Conservation (phyloP, 352 stramenopile species). For the Pythium biforme region DNA sequence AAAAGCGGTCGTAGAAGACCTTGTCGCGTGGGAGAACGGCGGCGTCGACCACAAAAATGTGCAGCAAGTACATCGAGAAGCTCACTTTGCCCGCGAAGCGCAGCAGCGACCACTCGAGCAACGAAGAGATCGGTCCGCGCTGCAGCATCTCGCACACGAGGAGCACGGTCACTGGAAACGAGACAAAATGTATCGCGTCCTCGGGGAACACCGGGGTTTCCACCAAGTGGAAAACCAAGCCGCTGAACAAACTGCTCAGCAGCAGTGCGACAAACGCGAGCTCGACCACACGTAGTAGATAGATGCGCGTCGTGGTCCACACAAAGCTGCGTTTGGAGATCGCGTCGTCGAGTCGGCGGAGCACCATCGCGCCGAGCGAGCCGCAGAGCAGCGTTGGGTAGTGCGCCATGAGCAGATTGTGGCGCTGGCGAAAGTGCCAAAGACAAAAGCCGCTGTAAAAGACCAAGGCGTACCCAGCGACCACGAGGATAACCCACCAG, state of each 20-base stretch:
- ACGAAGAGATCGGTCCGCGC: conserved; percentile 24
- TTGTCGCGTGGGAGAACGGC: conserved; percentile 24
- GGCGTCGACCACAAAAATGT: conserved; percentile 43
- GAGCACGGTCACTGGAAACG: conserved; percentile 22
- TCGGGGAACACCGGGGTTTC: conserved; percentile 23
- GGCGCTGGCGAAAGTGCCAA: conserved; percentile 21
- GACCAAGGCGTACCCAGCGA: conserved; percentile 24
- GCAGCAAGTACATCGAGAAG: conserved; percentile 45
- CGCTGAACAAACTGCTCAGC: conserved; percentile 26
- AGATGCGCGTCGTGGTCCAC: conserved; percentile 8
- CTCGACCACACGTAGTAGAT: conserved; percentile 23
- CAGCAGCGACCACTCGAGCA: conserved; percentile 36
- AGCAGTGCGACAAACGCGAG: conserved; percentile 18
- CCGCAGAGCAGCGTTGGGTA: conserved; percentile 37
- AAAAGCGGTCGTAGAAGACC: conserved; percentile 37
- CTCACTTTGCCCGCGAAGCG: conserved; percentile 39
- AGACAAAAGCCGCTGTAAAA: conserved; percentile 27
- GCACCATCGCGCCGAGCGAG: conserved; percentile 33
- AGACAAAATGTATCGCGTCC: conserved; percentile 25
- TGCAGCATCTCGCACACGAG: conserved; percentile 43
- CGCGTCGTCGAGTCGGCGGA: conserved; percentile 20
- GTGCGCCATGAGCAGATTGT: conserved; percentile 31
- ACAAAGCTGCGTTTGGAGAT: conserved; percentile 1
- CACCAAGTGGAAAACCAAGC: conserved; percentile 32
- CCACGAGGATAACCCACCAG: conserved; percentile 15